phyloP scores from a whole-genome alignment of 2,329 filamentous ascomycete genomes.

The Macrophomina phaseolina region DNA sequence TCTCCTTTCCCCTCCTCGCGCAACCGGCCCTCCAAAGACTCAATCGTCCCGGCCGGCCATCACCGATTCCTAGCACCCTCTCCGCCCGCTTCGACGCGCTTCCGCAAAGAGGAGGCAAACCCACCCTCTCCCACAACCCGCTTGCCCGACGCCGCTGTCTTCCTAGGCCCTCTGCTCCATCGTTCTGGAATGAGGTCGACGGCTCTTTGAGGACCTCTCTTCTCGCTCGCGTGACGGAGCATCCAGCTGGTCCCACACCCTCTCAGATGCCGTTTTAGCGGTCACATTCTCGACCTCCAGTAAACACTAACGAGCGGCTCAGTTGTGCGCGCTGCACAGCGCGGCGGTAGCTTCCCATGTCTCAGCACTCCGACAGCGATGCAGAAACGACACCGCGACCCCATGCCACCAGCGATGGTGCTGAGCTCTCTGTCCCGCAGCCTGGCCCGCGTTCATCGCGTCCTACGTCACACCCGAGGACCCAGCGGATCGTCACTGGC shows the following conservation, averaged over 20 bases:
- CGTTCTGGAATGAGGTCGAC: constrained; percentile 17
- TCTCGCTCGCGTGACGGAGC: constrained; percentile 6
- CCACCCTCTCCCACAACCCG: neutral
- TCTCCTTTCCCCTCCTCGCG: neutral
- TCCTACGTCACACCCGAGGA: constrained; percentile 12
- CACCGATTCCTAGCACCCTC: neutral
- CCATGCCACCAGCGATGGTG: neutral
- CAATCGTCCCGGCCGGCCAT: neutral
- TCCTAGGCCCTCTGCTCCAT: neutral
- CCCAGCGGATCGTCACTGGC: constrained; percentile 23
- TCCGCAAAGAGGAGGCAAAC: constrained; percentile 20
- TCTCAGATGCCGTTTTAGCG: constrained; percentile 25
- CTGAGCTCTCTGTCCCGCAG: constrained; percentile 15
- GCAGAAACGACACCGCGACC: neutral
- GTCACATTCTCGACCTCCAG: constrained; percentile 1
- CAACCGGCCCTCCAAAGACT: neutral
- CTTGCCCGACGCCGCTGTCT: neutral
- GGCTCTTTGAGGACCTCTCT: neutral
- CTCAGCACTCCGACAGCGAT: constrained; percentile 23
- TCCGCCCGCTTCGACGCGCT: neutral
- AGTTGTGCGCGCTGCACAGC: constrained; percentile 15
- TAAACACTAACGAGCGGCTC: constrained; percentile 18
- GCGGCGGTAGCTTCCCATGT: constrained; percentile 21
- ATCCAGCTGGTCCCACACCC: constrained; percentile 15
- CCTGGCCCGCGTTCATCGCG: neutral